A percentile compares a stretch with the other conserved stretches of the same genome.
Conservation (phyloP, 805 yeast species). For the Candida quercuum region DNA sequence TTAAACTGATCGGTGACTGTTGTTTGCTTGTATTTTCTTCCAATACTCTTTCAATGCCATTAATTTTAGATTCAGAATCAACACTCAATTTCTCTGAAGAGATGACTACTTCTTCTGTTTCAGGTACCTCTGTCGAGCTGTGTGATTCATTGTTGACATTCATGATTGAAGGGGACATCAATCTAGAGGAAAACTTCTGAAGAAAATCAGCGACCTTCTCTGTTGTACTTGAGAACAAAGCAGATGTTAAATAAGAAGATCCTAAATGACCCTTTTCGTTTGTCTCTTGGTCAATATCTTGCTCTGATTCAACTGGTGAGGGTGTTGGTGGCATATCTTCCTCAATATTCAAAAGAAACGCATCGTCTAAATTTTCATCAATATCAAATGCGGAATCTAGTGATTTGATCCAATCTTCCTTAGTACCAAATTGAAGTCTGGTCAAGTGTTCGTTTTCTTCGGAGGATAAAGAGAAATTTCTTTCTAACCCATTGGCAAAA, state of each 20-base stretch:
- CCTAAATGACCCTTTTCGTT: background rate
- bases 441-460: background rate
- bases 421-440: slow-evolving; percentile 2
- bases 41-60: no score
- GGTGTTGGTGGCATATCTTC: background rate
- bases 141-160: no score
- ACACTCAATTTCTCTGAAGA: no score
- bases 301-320: background rate
- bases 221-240: slow-evolving; percentile 6
- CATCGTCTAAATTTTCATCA: slow-evolving; percentile 13
- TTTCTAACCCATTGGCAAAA: slow-evolving; percentile 3
- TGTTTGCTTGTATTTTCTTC: no score
- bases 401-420: slow-evolving; percentile 13
- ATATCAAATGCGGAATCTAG: slow-evolving; percentile 15
- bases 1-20: no score
- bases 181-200: slow-evolving; percentile 5
- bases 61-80: no score
- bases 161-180: background rate
- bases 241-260: slow-evolving; percentile 4
- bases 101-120: no score
- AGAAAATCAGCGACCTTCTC: slow-evolving; percentile 7
- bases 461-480: slow-evolving; percentile 1
- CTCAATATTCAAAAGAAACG: background rate
- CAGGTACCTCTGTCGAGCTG: no score
- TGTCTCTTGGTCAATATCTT: background rate